phyloP scores from a whole-genome alignment of 179 eudicot species.

The Beta lomatogona region DNA sequence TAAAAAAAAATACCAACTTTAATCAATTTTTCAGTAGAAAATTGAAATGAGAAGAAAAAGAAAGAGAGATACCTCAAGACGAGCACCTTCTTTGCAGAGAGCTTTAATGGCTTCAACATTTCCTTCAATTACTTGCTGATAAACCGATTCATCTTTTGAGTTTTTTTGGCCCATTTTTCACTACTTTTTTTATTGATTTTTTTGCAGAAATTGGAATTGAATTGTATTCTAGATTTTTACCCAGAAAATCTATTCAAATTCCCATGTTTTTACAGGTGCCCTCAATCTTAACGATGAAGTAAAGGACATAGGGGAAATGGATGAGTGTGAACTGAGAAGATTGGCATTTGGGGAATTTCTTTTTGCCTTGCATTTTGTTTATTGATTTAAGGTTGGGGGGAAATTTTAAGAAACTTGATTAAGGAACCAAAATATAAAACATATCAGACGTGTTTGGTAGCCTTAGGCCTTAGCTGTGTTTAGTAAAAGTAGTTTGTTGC shows the following conservation, averaged over 20 bases:
- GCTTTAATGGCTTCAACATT: constrained; percentile 66
- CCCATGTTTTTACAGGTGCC: background rate
- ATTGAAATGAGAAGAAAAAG: background rate
- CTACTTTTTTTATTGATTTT: background rate
- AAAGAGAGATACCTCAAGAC: constrained; percentile 60
- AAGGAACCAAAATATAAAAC: no score
- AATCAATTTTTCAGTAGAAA: background rate
- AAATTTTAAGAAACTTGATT: no score
- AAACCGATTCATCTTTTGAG: constrained; percentile 69
- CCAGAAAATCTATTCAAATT: background rate
- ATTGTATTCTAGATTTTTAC: background rate
- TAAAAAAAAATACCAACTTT: background rate
- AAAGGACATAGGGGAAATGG: no score
- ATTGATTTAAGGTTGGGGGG: no score
- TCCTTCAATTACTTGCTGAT: constrained; percentile 69
- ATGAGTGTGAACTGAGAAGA: background rate
- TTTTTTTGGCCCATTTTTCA: constrained; percentile 70
- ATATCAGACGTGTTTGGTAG: no score
- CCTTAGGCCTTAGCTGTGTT: no score
- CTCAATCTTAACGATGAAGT: background rate
- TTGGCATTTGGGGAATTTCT: no score
- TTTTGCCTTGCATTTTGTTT: no score
- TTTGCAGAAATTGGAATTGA: background rate
- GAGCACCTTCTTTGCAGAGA: constrained; percentile 71
- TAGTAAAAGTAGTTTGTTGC: no score